Evolutionary conservation across 1,139 yeast genomes (phyloP), one percentile per base, ranked within the genome.

Genomic region (Debaryomyces fabryi): DNA sequence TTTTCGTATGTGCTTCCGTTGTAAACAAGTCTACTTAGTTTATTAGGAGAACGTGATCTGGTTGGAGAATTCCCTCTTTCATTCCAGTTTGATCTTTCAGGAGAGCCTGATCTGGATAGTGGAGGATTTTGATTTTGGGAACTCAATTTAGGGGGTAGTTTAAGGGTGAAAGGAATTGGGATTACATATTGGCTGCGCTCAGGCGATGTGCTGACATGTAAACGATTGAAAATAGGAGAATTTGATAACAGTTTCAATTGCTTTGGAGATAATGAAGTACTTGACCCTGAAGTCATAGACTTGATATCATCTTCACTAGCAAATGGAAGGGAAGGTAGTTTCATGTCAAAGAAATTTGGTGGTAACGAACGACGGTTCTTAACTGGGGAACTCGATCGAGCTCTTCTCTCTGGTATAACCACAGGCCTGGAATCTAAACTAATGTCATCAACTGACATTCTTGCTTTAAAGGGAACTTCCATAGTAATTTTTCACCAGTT

Each of bases 161-260:
- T 65, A 39, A 76, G 58, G 4, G 76, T 68, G 55, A 75, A 73
- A 6, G 81, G 81, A 39, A 76, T 71, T 5, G 81, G 80, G 32
- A 75, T 74, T 5, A 69, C 71, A 51, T 74, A 71, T 46, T 64
- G 63, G 40, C 61, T 51, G 15, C 53, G 24, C 7, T 57, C 62
- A 5, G 63, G 55, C 21, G 59, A 49, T 24, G 65, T 60, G 47
- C 63, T 58, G 34, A 76, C 67, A 55, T 74, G 80, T 36, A 76
- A 60, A 41, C 67, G 64, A 41, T 63, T 68, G 5, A 78, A 69
- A 3, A 69, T 51, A 2, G 78, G 78, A 13, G 76, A 71, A 15
- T 63, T 60, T 6, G 76, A 67, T 25, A 75, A 59, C 42, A 55
- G 59, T 50, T 60, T 65, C 39, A 75, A 57, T 48, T 70, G 69